These are phyloP conservation scores for Talinum fruticosum DNA, from an alignment of 148 eudicot genomes.

Conservation along the genomic window DNA sequence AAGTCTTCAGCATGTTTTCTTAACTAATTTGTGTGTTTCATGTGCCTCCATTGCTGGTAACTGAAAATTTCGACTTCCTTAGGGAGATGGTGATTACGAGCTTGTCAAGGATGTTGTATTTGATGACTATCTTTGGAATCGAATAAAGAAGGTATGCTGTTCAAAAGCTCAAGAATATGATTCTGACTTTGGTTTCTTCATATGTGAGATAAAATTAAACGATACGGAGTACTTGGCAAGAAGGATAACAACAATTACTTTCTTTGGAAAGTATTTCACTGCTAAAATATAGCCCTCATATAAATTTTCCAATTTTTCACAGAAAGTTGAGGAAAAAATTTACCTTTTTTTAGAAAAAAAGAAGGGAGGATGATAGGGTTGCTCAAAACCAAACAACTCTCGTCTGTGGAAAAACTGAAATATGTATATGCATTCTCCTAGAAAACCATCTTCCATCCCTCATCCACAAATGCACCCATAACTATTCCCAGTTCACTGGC, in stretches of 20 bases:
- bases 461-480: neutral
- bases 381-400: no score
- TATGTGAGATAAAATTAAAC: no score
- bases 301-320: no score
- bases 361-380: no score
- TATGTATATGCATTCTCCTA: neutral
- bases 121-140: slow-evolving; percentile 70
- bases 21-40: neutral
- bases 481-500: neutral
- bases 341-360: no score
- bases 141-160: slow-evolving; percentile 58
- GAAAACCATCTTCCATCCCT: neutral
- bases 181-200: no score
- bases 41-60: neutral
- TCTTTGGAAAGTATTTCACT: no score
- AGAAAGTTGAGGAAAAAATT: no score
- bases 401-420: neutral
- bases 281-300: no score
- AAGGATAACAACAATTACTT: no score
- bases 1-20: neutral
- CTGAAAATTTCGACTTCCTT: slow-evolving; percentile 9
- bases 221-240: no score
- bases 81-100: slow-evolving; percentile 99
- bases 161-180: no score
- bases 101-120: slow-evolving; percentile 74